A percentile compares a stretch with the other conserved stretches of the same genome.
Evolutionary conservation across 805 yeast genomes (phyloP).

Genomic region (Suhomyces kilbournensis): DNA sequence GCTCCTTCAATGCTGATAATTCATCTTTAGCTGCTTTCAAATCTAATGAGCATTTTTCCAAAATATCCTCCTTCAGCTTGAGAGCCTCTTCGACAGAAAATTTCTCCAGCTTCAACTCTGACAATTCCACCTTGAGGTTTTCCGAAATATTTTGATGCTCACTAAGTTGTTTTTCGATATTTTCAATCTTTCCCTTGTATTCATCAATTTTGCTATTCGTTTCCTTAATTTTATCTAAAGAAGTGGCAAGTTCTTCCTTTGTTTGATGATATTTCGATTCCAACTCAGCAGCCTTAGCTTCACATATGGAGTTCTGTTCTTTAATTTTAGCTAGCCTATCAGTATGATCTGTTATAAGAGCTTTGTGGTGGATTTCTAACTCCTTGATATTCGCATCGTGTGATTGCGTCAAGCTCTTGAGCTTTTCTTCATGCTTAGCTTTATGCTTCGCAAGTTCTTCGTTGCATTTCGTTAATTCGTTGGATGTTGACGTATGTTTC

Average conservation of each 20-base stretch:
- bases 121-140: neutral
- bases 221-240: neutral
- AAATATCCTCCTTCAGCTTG: neutral
- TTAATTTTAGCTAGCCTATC: neutral
- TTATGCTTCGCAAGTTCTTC: neutral
- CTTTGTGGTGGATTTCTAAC: neutral
- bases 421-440: neutral
- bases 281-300: neutral
- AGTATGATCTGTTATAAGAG: neutral
- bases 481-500: neutral
- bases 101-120: neutral
- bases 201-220: neutral
- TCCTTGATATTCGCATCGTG: neutral
- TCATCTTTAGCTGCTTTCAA: neutral
- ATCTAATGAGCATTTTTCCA: neutral
- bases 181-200: neutral
- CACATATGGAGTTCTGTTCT: neutral
- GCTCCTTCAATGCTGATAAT: neutral
- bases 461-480: neutral
- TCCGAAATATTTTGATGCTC: neutral
- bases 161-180: neutral
- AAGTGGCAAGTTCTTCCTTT: neutral
- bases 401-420: neutral
- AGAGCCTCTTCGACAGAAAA: neutral
- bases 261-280: neutral